Evolutionary conservation across 1,139 yeast genomes (phyloP), one percentile per base, ranked within the genome.

Genomic region (Scheffersomyces parashehatae): DNA sequence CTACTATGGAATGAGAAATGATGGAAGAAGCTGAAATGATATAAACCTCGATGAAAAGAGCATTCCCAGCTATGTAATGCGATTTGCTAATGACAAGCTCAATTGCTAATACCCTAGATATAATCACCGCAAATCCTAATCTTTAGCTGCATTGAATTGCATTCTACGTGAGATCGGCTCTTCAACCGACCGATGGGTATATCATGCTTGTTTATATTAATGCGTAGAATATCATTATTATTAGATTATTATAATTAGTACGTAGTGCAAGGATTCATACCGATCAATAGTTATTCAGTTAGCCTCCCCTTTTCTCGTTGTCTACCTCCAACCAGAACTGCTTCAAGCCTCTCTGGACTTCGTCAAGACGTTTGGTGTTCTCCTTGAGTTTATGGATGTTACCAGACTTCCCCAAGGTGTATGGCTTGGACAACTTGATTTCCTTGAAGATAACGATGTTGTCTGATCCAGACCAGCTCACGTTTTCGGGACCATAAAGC

Each of bases 301-400:
- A 83, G 38, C 89, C 89, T n/a, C 89, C 89, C 55, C 81, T 80
- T 51, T 70, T 73, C 46, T 73, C 71, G 39, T 58, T 61, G 46
- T 76, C 82, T 47, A 79, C 61, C 47, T 73, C 76, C 38, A 71
- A 66, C 82, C 86, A 80, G 29, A 79, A 77, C 45, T 79, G 82
- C 47, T 75, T 76, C 24, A 84, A 77, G 41, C 81, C 74, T 51
- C 74, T 71, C 55, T 73, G 75, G 20, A 85, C 77, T 46, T 79
- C 66, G 14, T 68, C 66, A 29, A 75, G 56, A 14, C 81, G 75
- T 39, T 65, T 67, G 7, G 74, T 60, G 28, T 62, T 60, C 11
- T 67, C 66, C 3, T 63, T 54, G 39, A 62, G 45, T 36, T 53
- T 48, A 36, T 53, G 56, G n/a, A 64, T 48, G 45, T 53, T 56